Evolutionary conservation across 2,329 filamentous ascomycete genomes (phyloP).

Genomic region (Penicillium freii): DNA sequence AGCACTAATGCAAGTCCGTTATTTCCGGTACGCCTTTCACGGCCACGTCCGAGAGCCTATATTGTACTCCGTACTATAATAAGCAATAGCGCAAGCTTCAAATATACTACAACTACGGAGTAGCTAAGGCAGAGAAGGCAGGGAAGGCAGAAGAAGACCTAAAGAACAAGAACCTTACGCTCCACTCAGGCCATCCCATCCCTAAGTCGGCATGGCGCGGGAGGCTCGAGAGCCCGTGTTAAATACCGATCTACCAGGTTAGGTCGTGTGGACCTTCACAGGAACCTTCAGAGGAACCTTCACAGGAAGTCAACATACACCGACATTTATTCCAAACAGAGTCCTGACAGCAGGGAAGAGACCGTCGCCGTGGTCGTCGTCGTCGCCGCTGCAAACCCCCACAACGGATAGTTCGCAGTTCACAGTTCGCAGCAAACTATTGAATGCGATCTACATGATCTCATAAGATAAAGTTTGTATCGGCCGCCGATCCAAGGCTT

Average conservation of each 20-base stretch:
- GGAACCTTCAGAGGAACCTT: background rate
- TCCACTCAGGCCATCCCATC: constrained; percentile 9
- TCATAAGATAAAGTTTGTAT: constrained; percentile 15
- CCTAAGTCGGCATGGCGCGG: constrained; percentile 2
- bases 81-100: background rate
- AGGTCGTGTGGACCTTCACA: background rate
- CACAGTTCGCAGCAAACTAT: background rate
- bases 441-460: background rate
- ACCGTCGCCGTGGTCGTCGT: background rate
- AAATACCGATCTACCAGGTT: constrained; percentile 18
- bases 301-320: background rate
- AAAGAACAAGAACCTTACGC: constrained; percentile 10
- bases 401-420: constrained; percentile 1
- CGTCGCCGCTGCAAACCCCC: background rate
- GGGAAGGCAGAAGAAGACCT: constrained; percentile 6
- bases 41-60: background rate
- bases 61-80: background rate
- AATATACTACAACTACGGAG: background rate
- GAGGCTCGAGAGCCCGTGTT: constrained; percentile 15
- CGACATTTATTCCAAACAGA: constrained; percentile 3
- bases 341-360: background rate
- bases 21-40: background rate
- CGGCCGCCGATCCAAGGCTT: constrained; percentile 13
- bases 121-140: constrained; percentile 6
- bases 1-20: constrained; percentile 5